phyloP scores from a whole-genome alignment of 768 basidiomycete species.

The Pleurotus cornucopiae region DNA sequence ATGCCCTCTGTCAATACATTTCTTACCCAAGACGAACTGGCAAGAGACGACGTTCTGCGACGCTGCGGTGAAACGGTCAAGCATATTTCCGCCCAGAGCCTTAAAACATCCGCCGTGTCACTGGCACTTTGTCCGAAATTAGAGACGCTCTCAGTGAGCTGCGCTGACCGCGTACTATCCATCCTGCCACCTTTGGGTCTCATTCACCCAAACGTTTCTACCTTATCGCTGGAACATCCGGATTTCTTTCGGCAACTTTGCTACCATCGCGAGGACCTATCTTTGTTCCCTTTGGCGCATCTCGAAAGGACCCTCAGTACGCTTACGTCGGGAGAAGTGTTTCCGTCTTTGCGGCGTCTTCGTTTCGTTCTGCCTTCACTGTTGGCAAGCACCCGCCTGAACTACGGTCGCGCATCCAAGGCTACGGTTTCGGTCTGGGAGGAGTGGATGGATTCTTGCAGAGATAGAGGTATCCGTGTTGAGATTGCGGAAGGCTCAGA shows the following conservation, averaged over 20 bases:
- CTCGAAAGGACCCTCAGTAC: not conserved
- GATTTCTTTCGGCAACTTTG: conserved; percentile 2
- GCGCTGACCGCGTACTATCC: not conserved
- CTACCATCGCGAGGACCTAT: not conserved
- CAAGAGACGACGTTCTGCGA: not conserved
- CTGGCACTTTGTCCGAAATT: not conserved
- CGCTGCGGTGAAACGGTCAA: not conserved
- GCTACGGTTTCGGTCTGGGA: not conserved
- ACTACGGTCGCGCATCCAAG: not conserved
- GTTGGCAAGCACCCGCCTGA: not conserved
- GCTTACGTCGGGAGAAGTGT: not conserved
- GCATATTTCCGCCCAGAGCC: not conserved
- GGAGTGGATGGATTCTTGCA: not conserved
- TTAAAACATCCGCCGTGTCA: not conserved
- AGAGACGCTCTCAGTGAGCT: not conserved
- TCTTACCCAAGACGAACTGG: not conserved
- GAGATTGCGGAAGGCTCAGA: not conserved
- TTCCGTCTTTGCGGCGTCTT: not conserved
- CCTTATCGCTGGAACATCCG: not conserved
- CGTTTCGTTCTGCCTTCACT: not conserved
- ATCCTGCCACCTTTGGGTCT: not conserved
- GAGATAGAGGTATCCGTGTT: not conserved
- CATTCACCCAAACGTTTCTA: not conserved
- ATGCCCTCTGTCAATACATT: conserved; percentile 9
- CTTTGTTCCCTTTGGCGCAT: not conserved